phyloP scores from a whole-genome alignment of 768 basidiomycete species.

The Termitomyces sp. region DNA sequence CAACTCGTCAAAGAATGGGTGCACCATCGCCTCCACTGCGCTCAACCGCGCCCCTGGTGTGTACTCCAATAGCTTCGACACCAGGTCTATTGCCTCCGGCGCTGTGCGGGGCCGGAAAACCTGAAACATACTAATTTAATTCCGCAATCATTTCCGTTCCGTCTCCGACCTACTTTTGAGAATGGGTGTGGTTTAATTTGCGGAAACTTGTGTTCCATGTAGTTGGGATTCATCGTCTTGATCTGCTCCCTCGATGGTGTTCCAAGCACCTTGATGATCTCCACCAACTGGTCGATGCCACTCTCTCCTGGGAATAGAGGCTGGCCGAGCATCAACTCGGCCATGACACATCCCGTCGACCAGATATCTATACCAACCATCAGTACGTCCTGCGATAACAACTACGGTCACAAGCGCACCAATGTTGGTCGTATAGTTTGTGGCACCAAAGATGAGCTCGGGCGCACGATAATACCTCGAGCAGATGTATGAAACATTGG shows the following conservation, averaged over 20 bases:
- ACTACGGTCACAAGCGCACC: slow-evolving; percentile 49
- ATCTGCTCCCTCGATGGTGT: slow-evolving; percentile 99
- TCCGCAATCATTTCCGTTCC: neutral
- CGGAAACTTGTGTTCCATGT: slow-evolving; percentile 99
- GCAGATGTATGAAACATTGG: slow-evolving; percentile 99
- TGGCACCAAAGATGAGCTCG: slow-evolving; percentile 98
- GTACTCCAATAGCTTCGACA: slow-evolving; percentile 93
- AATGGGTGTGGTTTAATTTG: slow-evolving; percentile 99
- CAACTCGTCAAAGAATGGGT: slow-evolving; percentile 97
- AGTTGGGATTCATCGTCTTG: slow-evolving; percentile 99
- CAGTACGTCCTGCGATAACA: neutral
- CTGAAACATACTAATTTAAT: slow-evolving; percentile 31
- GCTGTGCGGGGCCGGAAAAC: slow-evolving; percentile 98
- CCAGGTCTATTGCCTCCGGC: slow-evolving; percentile 93
- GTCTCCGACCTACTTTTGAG: slow-evolving; percentile 69
- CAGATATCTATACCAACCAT: slow-evolving; percentile 72
- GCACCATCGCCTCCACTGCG: slow-evolving; percentile 87
- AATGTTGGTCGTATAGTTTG: slow-evolving; percentile 99
- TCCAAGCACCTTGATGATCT: slow-evolving; percentile 99
- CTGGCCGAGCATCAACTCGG: slow-evolving; percentile 98
- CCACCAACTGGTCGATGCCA: slow-evolving; percentile 98
- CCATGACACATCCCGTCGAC: slow-evolving; percentile 99
- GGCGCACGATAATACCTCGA: slow-evolving; percentile 99
- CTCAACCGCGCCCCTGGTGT: slow-evolving; percentile 93
- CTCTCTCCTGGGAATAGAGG: slow-evolving; percentile 99